Evolutionary conservation across 2,329 filamentous ascomycete species (phyloP).

Genomic region (Arthrobotrys sphaeroides): DNA sequence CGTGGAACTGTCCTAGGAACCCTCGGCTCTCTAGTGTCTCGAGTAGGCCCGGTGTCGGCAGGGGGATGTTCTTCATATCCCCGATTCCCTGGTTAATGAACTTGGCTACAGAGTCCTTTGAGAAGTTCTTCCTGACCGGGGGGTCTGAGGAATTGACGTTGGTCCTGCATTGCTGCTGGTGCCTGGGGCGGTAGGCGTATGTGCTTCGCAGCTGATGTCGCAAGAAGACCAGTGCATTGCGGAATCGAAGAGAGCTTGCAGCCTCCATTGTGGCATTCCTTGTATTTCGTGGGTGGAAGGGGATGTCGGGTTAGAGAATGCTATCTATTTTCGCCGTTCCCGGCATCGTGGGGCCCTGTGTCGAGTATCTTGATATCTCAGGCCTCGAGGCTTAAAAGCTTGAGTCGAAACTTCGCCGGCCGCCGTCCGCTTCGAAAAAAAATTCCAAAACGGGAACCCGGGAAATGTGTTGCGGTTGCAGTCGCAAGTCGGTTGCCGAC

Average conservation of each 20-base stretch:
- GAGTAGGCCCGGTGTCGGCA: slow-evolving; percentile 17
- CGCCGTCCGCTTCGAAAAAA: too few relatives aligned
- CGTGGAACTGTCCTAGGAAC: slow-evolving; percentile 45
- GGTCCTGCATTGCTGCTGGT: slow-evolving; percentile 34
- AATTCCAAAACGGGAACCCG: slow-evolving; percentile 9
- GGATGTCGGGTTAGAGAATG: not conserved
- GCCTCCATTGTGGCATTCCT: slow-evolving; percentile 50
- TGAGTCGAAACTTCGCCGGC: too few relatives aligned
- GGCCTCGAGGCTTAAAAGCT: not conserved
- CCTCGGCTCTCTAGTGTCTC: slow-evolving; percentile 14
- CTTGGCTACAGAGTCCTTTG: slow-evolving; percentile 25
- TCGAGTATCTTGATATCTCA: not conserved
- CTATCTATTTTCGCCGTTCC: not conserved
- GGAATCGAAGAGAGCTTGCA: slow-evolving; percentile 32
- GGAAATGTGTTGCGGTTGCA: slow-evolving; percentile 35
- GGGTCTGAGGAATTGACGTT: slow-evolving; percentile 32
- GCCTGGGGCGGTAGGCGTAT: slow-evolving; percentile 9
- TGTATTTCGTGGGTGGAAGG: not conserved
- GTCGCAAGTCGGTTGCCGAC: slow-evolving; percentile 14
- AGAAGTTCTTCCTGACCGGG: slow-evolving; percentile 31
- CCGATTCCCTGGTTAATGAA: slow-evolving; percentile 45
- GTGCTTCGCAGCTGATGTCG: slow-evolving; percentile 46
- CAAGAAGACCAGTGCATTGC: slow-evolving; percentile 48
- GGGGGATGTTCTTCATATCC: slow-evolving; percentile 36
- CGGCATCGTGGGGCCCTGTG: not conserved